Conservation (phyloP, 75 land plant genomes). For the Cunninghamia lanceolata region DNA sequence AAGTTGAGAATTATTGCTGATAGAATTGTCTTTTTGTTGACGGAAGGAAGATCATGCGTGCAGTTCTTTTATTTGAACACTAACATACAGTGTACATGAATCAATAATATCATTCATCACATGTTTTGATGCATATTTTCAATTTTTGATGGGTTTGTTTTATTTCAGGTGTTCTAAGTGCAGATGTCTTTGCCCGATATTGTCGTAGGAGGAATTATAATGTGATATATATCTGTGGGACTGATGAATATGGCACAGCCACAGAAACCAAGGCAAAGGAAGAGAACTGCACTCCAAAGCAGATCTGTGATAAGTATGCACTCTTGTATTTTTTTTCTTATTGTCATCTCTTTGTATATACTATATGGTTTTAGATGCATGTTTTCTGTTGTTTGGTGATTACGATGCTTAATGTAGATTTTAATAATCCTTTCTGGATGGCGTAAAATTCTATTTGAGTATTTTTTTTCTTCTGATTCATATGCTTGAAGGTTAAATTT, state of each 20-base stretch:
- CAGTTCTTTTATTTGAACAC: background rate
- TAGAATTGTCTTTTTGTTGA: background rate
- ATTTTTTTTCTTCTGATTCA: background rate
- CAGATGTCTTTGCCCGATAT: conserved; percentile 95
- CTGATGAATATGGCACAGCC: conserved; percentile 99
- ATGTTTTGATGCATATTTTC: background rate
- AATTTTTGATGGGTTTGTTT: background rate
- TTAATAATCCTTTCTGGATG: background rate
- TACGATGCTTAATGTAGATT: background rate
- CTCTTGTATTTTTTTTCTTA: background rate
- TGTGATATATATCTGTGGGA: conserved; percentile 88
- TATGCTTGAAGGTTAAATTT: background rate
- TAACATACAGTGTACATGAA: no score
- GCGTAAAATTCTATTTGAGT: background rate
- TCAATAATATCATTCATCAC: background rate
- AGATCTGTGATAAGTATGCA: conserved; percentile 94
- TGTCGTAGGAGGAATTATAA: conserved; percentile 86
- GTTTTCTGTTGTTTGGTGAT: background rate
- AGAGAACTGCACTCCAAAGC: conserved; percentile 72
- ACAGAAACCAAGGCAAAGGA: conserved; percentile 99
- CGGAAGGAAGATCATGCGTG: background rate
- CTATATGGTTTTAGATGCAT: background rate
- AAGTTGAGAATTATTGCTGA: background rate
- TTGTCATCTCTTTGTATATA: background rate
- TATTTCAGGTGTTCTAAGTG: conserved; percentile 68